These are phyloP conservation scores for Leavenworthia alabamica DNA, from an alignment of 345 rosid species.

Conservation along the genomic window DNA sequence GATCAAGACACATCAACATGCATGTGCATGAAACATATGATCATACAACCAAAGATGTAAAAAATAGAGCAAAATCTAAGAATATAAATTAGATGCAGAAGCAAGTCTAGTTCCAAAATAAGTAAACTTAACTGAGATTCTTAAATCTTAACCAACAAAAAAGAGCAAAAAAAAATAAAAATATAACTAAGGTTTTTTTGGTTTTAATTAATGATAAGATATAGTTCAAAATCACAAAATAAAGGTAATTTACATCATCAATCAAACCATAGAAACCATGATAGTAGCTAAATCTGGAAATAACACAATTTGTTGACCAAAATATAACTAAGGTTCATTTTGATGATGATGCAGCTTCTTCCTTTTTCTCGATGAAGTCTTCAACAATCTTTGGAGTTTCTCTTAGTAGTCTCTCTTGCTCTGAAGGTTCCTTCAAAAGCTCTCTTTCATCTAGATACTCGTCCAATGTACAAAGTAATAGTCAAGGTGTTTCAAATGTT, in stretches of 20 bases:
- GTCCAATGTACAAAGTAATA: conserved; percentile 3
- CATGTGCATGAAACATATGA: not conserved
- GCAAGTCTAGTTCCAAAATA: no score
- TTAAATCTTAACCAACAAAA: no score
- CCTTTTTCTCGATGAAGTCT: conserved; percentile 15
- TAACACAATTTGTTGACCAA: not conserved
- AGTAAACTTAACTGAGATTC: no score
- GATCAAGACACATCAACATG: not conserved
- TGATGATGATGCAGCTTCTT: not conserved
- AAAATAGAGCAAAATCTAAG: not conserved
- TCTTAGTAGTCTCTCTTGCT: conserved; percentile 25
- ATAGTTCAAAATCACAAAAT: no score
- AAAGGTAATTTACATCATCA: no score
- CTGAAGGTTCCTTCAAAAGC: conserved; percentile 19
- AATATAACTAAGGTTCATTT: no score
- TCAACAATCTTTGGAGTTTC: conserved; percentile 23
- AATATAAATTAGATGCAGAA: not conserved
- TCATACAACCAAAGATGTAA: no score
- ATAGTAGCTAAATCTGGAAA: no score
- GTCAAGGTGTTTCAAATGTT: conserved; percentile 23
- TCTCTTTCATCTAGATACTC: conserved; percentile 30
- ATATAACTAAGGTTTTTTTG: no score
- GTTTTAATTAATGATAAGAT: no score
- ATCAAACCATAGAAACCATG: no score
- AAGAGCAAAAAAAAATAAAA: no score